phyloP scores from a whole-genome alignment of 257 asterid genomes.

The Solanum clarkiae region DNA sequence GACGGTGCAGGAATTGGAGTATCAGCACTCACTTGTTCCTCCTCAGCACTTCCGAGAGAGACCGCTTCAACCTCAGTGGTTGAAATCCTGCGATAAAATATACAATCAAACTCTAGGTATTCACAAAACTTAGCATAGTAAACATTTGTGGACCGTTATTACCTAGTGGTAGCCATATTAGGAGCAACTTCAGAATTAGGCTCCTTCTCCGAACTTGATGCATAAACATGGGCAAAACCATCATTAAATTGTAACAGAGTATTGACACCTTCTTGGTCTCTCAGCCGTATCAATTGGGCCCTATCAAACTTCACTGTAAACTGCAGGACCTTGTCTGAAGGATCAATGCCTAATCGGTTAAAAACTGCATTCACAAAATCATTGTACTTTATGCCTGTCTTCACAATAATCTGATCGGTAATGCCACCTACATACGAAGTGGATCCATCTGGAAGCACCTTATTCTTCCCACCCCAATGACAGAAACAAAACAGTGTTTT shows the following conservation, averaged over 20 bases:
- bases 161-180: neutral
- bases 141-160: neutral
- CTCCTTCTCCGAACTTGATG: neutral
- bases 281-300: slow-evolving; percentile 6
- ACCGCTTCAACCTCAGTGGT: neutral
- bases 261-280: slow-evolving; percentile 5
- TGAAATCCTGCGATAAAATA: neutral
- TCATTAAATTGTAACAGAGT: neutral
- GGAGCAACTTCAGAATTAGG: neutral
- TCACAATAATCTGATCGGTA: neutral
- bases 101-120: neutral
- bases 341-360: neutral
- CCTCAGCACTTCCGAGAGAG: neutral
- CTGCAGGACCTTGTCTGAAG: neutral
- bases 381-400: neutral
- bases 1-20: neutral
- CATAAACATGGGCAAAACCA: neutral
- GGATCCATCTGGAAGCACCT: neutral
- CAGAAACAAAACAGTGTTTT: neutral
- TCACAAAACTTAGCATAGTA: neutral
- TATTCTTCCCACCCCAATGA: slow-evolving; percentile 1
- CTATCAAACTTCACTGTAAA: slow-evolving; percentile 1
- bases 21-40: slow-evolving; percentile 1
- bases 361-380: neutral
- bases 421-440: neutral